Conservation (phyloP, 2,329 filamentous ascomycete genomes). For the Gyromitra esculenta region DNA sequence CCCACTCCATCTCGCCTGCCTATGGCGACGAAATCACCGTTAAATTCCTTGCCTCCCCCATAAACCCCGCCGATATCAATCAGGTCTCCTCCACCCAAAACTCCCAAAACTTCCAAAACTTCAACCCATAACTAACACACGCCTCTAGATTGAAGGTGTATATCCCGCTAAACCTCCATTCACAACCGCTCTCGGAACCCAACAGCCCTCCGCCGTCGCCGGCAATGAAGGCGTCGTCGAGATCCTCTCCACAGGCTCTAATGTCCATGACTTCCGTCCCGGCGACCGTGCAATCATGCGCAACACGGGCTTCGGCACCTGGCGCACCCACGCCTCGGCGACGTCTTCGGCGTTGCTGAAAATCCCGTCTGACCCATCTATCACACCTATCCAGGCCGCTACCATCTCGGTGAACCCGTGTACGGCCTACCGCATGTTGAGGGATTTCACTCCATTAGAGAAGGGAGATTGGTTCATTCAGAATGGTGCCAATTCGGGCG, state of each 20-base stretch:
- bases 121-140: neutral
- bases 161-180: slow-evolving; percentile 88
- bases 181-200: slow-evolving; percentile 77
- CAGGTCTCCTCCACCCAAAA: slow-evolving; percentile 62
- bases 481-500: slow-evolving; percentile 94
- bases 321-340: slow-evolving; percentile 87
- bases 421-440: slow-evolving; percentile 92
- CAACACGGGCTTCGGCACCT: slow-evolving; percentile 84
- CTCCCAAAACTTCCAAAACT: neutral
- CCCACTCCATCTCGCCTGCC: slow-evolving; percentile 78
- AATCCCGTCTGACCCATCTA: slow-evolving; percentile 69
- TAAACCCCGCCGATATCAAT: slow-evolving; percentile 98
- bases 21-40: slow-evolving; percentile 78
- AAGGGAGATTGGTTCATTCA: slow-evolving; percentile 95
- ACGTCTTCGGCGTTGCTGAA: slow-evolving; percentile 71
- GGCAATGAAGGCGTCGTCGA: slow-evolving; percentile 96
- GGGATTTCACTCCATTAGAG: slow-evolving; percentile 73
- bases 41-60: slow-evolving; percentile 86
- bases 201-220: slow-evolving; percentile 77
- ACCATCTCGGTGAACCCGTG: slow-evolving; percentile 93
- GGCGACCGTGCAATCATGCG: slow-evolving; percentile 97
- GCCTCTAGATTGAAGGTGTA: slow-evolving; percentile 78
- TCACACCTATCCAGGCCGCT: slow-evolving; percentile 80
- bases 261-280: slow-evolving; percentile 67
- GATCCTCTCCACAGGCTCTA: slow-evolving; percentile 64